Evolutionary conservation across 495 filamentous ascomycete species (phyloP).

Genomic region (Neurospora discreta): DNA sequence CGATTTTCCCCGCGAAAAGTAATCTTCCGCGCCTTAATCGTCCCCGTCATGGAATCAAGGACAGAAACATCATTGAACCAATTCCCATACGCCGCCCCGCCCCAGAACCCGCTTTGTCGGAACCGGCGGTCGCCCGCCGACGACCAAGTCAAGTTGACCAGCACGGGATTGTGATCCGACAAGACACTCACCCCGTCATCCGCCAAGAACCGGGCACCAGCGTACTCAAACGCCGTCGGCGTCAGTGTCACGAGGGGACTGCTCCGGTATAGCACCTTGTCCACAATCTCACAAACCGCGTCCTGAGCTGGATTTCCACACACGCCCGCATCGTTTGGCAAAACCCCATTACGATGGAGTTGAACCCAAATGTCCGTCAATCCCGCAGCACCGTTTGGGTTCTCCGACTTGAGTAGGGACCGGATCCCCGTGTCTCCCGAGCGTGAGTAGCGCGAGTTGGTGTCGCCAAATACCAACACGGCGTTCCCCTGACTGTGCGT

Average conservation of each 20-base stretch:
- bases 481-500: conserved; percentile 42
- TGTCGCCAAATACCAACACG: conserved; percentile 49
- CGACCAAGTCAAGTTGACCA: conserved; percentile 43
- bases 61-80: conserved; percentile 46
- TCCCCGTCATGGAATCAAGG: conserved; percentile 20
- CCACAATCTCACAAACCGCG: conserved; percentile 47
- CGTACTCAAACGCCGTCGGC: conserved; percentile 38
- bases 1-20: conserved; percentile 34
- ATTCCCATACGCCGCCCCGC: conserved; percentile 35
- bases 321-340: conserved; percentile 31
- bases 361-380: conserved; percentile 45
- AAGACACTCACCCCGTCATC: conserved; percentile 37
- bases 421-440: conserved; percentile 35
- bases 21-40: conserved; percentile 22
- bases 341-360: conserved; percentile 30
- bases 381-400: conserved; percentile 9
- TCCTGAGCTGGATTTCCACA: conserved; percentile 40
- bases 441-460: conserved; percentile 48
- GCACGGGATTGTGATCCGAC: conserved; percentile 51
- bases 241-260: conserved; percentile 32
- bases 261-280: conserved; percentile 51
- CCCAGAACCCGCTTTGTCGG: conserved; percentile 38
- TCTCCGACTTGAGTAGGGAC: conserved; percentile 19
- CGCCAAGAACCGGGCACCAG: conserved; percentile 38
- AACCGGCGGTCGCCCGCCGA: conserved; percentile 21